Base-by-base conservation (phyloP, 208 protist genomes). In the Leishmania braziliensis region DNA sequence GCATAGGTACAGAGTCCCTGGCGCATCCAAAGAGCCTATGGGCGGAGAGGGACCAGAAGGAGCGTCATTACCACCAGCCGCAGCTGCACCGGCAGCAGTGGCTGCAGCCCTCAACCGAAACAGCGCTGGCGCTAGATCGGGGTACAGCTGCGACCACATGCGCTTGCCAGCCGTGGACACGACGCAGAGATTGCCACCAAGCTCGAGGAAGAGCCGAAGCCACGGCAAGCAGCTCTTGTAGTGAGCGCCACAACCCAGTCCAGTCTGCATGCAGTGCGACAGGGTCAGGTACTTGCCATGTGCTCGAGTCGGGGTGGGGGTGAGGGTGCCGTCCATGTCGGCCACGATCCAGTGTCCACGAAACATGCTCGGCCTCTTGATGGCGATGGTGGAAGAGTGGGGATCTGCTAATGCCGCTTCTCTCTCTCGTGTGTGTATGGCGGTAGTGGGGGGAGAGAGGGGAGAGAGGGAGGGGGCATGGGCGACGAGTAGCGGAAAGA, bases 291-390 rank as follows among this genome's bases (percentile, higher is more conserved):
- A 93, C 68, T 78, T 71, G 48, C 90, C 90, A 62, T 85, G 83
- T 4, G 88, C 89, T 43, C 85, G 83, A 14, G 80, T 83, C 0
- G 90, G 90, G 0, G 90, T 93, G 5, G 90, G 87, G 26, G 83
- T 87, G 5, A 93, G 82, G 26, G 90, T 93, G 73, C 90, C 90
- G 62, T 93, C 90, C 86, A 93, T 87, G 80, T 93, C 90, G 43
- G 88, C 86, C 36, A 93, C 83, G 43, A 93, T 80, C 86, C 88
- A 93, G 79, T 93, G 79, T 43, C 85, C 77, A 1, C 75, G 48
- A 51, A 89, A 89, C 88, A 91, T 91, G 36, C n/a, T 53, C 12
- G 72, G 6, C n/a, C 29, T 46, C n/a, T 26, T 12, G 33, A 4
- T 3, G 0, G 53, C 36, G 26, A 51, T 50, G 36, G 14, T 10